Evolutionary conservation across 2,329 filamentous ascomycete genomes (phyloP).

Genomic region (Dactylellina leptospora): DNA sequence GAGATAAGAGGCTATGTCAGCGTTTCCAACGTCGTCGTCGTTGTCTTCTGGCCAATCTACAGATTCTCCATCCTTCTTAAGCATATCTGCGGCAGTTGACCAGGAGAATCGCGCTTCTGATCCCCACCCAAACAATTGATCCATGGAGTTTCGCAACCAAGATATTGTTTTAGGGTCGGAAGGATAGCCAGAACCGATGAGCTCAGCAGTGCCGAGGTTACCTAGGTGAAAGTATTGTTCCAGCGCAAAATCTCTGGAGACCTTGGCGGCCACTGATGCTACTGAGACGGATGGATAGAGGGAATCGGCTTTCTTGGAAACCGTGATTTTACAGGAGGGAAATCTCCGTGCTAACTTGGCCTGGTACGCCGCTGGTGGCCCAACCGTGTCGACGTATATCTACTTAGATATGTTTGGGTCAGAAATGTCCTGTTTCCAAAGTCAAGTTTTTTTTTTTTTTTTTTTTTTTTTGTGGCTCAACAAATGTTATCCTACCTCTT

Average conservation of each 20-base stretch:
- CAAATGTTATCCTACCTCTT: constrained; percentile 63
- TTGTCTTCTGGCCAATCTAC: constrained; percentile 81
- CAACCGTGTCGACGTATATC: constrained; percentile 95
- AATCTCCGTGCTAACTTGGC: constrained; percentile 83
- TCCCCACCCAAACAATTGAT: constrained; percentile 95
- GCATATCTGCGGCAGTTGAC: constrained; percentile 91
- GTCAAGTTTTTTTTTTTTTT: neutral
- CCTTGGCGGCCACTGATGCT: constrained; percentile 93
- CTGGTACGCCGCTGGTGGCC: constrained; percentile 82
- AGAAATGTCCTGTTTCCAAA: too few relatives aligned
- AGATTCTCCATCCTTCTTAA: constrained; percentile 78
- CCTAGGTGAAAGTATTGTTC: constrained; percentile 63
- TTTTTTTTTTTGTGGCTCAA: neutral
- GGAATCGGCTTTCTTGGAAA: constrained; percentile 90
- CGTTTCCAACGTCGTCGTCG: constrained; percentile 72
- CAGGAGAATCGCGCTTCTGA: constrained; percentile 93
- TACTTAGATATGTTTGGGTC: constrained; percentile 8
- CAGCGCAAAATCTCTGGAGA: constrained; percentile 88
- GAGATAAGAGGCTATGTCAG: constrained; percentile 31
- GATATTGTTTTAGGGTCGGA: constrained; percentile 80
- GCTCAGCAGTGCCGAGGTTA: constrained; percentile 66
- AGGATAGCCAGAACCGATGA: constrained; percentile 90
- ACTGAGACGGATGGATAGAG: constrained; percentile 92
- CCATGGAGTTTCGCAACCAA: constrained; percentile 88
- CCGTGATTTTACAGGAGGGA: constrained; percentile 76